Conservation (phyloP, 1,139 yeast species). For the Blastobotrys petasosporus region DNA sequence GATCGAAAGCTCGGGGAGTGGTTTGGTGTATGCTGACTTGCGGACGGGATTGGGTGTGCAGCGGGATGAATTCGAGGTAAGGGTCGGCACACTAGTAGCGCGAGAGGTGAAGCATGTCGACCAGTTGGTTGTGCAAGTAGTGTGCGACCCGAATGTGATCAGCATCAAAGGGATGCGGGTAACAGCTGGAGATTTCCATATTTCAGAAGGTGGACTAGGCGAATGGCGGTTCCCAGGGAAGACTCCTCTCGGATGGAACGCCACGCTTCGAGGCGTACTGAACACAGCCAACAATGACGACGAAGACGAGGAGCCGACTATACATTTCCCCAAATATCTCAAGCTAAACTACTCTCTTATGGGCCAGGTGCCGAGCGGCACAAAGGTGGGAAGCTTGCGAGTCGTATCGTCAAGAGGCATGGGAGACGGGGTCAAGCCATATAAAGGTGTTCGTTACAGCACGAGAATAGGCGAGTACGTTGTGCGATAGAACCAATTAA, state of each 20-base stretch:
- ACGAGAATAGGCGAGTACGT: constrained; percentile 60
- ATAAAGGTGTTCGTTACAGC: constrained; percentile 84
- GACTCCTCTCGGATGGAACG: constrained; percentile 59
- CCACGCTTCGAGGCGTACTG: constrained; percentile 58
- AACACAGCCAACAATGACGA: constrained; percentile 19
- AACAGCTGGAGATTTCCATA: constrained; percentile 67
- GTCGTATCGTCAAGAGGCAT: constrained; percentile 54
- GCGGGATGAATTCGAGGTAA: constrained; percentile 71
- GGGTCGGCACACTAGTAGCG: constrained; percentile 48
- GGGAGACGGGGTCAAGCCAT: constrained; percentile 64
- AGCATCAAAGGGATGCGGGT: constrained; percentile 49
- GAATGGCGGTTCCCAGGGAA: constrained; percentile 67
- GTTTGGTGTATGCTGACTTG: constrained; percentile 51
- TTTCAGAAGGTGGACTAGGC: constrained; percentile 49
- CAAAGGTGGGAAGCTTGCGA: constrained; percentile 60
- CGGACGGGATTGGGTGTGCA: constrained; percentile 55
- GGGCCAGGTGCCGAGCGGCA: constrained; percentile 74
- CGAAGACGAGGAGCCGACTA: constrained; percentile 9
- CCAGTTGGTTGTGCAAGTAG: constrained; percentile 47
- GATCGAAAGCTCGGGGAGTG: constrained; percentile 39
- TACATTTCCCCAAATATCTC: constrained; percentile 45
- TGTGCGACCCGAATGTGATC: constrained; percentile 31
- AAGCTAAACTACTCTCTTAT: constrained; percentile 52
- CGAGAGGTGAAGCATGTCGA: constrained; percentile 53
- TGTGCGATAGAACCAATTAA: constrained; percentile 34